Evolutionary conservation across 306 rosid genomes (phyloP).

Genomic region (Cotoneaster glaucophyllus): DNA sequence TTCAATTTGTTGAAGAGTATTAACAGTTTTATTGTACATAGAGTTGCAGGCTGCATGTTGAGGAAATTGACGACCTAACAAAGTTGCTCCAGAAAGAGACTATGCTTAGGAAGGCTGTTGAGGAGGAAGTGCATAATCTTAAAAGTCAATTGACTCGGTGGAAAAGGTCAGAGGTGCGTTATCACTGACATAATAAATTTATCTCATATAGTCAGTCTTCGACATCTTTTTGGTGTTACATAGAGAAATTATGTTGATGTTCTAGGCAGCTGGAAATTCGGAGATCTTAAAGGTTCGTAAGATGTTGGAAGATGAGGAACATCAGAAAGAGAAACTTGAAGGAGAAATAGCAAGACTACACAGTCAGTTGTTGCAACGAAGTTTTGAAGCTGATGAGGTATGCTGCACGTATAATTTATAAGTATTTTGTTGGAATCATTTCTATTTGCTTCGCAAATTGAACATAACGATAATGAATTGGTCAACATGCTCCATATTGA

Average conservation of each 20-base stretch:
- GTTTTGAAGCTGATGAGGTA: constrained; percentile 86
- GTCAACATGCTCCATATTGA: background rate
- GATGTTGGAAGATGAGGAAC: constrained; percentile 64
- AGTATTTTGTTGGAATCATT: background rate
- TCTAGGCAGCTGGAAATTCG: constrained; percentile 55
- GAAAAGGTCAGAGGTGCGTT: constrained; percentile 79
- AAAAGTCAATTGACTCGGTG: constrained; percentile 62
- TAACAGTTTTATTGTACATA: background rate
- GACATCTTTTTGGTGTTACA: constrained; percentile 13
- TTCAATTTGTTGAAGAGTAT: background rate
- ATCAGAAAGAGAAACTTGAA: constrained; percentile 71
- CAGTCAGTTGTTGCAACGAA: constrained; percentile 76
- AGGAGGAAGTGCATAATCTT: constrained; percentile 65
- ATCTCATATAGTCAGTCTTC: background rate
- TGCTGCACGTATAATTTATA: constrained; percentile 5
- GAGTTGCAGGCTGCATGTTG: constrained; percentile 16
- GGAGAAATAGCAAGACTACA: constrained; percentile 81
- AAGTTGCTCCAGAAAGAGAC: constrained; percentile 63
- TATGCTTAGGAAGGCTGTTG: constrained; percentile 66
- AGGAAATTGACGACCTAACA: constrained; percentile 71
- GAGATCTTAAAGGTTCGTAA: constrained; percentile 67
- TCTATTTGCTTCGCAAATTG: background rate
- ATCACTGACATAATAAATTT: constrained; percentile 17
- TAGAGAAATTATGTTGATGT: constrained; percentile 23
- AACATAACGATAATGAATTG: background rate